Percentiles rank a stretch among this genome's conserved stretches.
phyloP scores from a whole-genome alignment of 129 eudicot species.

The Gnaphalium uliginosum region DNA sequence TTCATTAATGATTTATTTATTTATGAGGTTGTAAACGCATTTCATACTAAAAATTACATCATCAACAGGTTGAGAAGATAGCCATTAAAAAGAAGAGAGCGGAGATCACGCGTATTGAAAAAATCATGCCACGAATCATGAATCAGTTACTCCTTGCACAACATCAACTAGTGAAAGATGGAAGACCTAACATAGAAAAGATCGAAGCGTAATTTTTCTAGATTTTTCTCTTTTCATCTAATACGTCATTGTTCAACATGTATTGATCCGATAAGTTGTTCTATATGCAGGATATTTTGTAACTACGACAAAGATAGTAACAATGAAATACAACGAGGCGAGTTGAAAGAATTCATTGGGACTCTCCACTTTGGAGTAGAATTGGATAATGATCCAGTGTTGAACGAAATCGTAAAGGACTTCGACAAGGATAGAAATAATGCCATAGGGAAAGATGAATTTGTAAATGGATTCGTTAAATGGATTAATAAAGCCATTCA shows the following conservation, averaged over 20 bases:
- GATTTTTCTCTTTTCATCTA: background rate
- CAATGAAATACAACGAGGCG: background rate
- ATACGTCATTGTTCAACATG: background rate
- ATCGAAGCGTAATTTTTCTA: background rate
- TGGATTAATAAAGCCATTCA: slow-evolving; percentile 17
- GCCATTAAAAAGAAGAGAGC: slow-evolving; percentile 5
- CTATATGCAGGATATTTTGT: slow-evolving; percentile 8
- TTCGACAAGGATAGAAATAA: background rate
- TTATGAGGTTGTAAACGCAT: background rate
- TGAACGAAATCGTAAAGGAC: background rate
- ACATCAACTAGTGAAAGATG: slow-evolving; percentile 19
- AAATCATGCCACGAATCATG: slow-evolving; percentile 28
- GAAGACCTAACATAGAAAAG: background rate
- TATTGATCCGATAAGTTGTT: background rate
- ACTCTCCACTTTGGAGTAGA: slow-evolving; percentile 8
- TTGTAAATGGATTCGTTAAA: slow-evolving; percentile 19
- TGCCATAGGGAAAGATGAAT: slow-evolving; percentile 2
- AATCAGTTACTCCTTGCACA: slow-evolving; percentile 17
- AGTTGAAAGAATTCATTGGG: slow-evolving; percentile 1
- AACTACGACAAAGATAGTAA: background rate
- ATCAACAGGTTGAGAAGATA: slow-evolving; percentile 1
- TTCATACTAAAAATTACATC: background rate
- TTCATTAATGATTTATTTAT: too few species aligned
- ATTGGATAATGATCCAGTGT: slow-evolving; percentile 1
- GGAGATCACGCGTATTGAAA: slow-evolving; percentile 3